These are phyloP conservation scores for Didymella exigua DNA, from an alignment of 2,329 filamentous ascomycete species.

Conservation along the genomic window DNA sequence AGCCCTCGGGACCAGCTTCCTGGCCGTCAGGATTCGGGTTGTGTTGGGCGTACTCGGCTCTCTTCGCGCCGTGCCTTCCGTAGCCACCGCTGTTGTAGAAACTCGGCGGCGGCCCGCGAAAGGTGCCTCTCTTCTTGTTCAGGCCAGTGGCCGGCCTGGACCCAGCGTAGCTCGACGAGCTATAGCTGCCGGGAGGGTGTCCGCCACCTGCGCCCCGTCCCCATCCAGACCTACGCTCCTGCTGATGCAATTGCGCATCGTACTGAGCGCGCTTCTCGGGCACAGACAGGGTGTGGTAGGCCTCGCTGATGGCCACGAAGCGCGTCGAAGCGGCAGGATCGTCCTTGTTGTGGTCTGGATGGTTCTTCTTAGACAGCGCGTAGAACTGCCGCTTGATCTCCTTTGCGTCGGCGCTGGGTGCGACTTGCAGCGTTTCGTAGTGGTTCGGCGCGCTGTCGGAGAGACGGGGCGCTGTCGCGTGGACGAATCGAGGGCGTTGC, in stretches of 20 bases:
- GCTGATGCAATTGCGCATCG: conserved; percentile 70
- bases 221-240: conserved; percentile 34
- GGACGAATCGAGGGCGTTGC: conserved; percentile 46
- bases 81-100: conserved; percentile 86
- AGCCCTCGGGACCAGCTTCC: conserved; percentile 37
- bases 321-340: conserved; percentile 74
- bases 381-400: conserved; percentile 97
- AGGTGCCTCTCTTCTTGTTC: conserved; percentile 74
- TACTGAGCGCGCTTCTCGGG: conserved; percentile 77
- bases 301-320: conserved; percentile 84
- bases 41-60: conserved; percentile 53
- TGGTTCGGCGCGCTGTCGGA: conserved; percentile 62
- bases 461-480: conserved; percentile 50
- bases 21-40: conserved; percentile 19
- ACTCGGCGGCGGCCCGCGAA: conserved; percentile 83
- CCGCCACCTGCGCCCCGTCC: conserved; percentile 38
- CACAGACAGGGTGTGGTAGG: conserved; percentile 77
- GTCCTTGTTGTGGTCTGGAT: conserved; percentile 85
- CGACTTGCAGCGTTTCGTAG: conserved; percentile 82
- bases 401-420: conserved; percentile 67
- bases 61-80: conserved; percentile 67
- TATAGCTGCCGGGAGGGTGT: conserved; percentile 62
- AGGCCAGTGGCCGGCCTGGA: conserved; percentile 81
- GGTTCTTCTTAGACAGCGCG: conserved; percentile 84
- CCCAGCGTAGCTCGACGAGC: conserved; percentile 66